phyloP scores from a whole-genome alignment of 75 land plant genomes.

The Sequoia sempervirens region DNA sequence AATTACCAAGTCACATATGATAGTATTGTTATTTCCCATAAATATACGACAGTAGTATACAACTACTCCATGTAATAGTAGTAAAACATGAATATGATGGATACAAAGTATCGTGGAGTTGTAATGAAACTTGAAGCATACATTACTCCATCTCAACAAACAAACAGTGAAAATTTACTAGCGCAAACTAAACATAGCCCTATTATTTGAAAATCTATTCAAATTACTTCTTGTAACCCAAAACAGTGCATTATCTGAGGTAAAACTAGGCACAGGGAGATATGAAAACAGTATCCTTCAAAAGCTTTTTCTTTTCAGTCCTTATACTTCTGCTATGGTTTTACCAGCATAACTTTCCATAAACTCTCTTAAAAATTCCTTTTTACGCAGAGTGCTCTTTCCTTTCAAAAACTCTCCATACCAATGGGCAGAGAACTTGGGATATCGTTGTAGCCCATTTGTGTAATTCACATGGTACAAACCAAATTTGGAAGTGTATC shows the following conservation, averaged over 20 bases:
- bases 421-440: slow-evolving; percentile 48
- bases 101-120: too few species aligned
- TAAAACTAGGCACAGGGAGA: too few species aligned
- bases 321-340: not conserved
- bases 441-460: slow-evolving; percentile 26
- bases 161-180: too few species aligned
- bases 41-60: not conserved
- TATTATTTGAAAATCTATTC: too few species aligned
- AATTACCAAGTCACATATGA: too few species aligned
- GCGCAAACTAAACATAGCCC: too few species aligned
- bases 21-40: not conserved
- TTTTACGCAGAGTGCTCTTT: not conserved
- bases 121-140: too few species aligned
- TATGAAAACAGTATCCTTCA: too few species aligned
- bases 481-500: slow-evolving; percentile 50
- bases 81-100: not conserved
- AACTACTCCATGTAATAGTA: not conserved
- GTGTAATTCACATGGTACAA: slow-evolving; percentile 36
- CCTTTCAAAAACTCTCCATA: slow-evolving; percentile 23
- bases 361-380: not conserved
- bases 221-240: too few species aligned
- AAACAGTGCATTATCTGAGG: too few species aligned
- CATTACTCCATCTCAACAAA: too few species aligned
- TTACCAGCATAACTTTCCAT: not conserved
- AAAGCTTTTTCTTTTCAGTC: not conserved